Evolutionary conservation across 108 stramenopile genomes (phyloP), one percentile per base, ranked within the genome.

Genomic region (Fistulifera solaris): DNA sequence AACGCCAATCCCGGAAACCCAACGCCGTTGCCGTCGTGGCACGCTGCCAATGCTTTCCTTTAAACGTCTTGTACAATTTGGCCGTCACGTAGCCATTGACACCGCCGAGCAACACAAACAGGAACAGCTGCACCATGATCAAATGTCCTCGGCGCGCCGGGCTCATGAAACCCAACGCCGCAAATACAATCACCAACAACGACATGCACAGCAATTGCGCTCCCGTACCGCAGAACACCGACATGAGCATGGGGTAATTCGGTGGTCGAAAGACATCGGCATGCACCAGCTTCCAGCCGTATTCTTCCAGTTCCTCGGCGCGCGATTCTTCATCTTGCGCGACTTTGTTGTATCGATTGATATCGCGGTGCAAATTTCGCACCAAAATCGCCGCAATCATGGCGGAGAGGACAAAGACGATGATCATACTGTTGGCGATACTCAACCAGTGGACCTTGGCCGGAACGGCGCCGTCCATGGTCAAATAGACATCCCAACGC

Each of bases 271-370:
- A 98, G 35, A 98, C 93, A 73, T 98, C 97, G 16, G 90, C 95
- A 63, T 96, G 95, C n/a, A 96, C 89, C 45, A 95, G 58, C 62
- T 96, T 96, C 99, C 99, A 99, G 41, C 99, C 99, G 49, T 80
- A 83, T 75, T 98, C 99, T 65, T 98, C 99, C 72, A 93, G 61
- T 44, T 90, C 91, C 54, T 93, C 94, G 5, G 87, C 91, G 73
- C 89, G 83, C 59, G 95, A 95, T 78, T 98, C 98, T 56, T 95
- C 96, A 14, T 89, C 78, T 10, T 22, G 16, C 2, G 89, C 76
- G 16, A 95, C 48, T 21, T 80, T 77, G 62, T 91, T 94, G 85
- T 96, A 96, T 15, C 89, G 70, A 28, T 58, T 57, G 18, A 89
- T 77, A 75, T 96, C 95, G 26, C 87, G 73, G 24, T 80, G 69